A percentile compares a stretch with the other conserved stretches of the same genome.
Conservation (phyloP, 495 filamentous ascomycete genomes). For the Hypoxylon rickii region DNA sequence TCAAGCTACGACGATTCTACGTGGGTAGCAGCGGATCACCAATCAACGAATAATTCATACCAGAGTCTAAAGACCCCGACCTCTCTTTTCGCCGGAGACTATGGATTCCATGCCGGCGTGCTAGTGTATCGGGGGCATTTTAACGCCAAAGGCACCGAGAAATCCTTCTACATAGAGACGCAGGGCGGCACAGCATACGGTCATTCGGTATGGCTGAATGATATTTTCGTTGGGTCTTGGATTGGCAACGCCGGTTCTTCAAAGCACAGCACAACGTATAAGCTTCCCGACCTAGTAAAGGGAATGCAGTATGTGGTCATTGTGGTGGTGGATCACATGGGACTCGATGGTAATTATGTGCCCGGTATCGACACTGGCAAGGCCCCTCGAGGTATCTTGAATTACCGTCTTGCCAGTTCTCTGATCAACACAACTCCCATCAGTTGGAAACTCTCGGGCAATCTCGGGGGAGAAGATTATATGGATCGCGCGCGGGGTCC, state of each 20-base stretch:
- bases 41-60: slow-evolving; percentile 60
- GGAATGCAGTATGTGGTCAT: slow-evolving; percentile 67
- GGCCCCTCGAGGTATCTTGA: slow-evolving; percentile 68
- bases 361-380: slow-evolving; percentile 69
- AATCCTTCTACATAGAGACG: slow-evolving; percentile 56
- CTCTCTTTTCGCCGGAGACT: slow-evolving; percentile 71
- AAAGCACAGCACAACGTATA: slow-evolving; percentile 63
- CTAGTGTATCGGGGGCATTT: slow-evolving; percentile 77
- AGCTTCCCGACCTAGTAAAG: slow-evolving; percentile 49
- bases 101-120: slow-evolving; percentile 72
- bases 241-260: slow-evolving; percentile 50
- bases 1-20: slow-evolving; percentile 66
- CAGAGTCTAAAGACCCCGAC: slow-evolving; percentile 61
- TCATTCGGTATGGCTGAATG: slow-evolving; percentile 60
- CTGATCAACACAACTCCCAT: slow-evolving; percentile 50
- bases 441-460: slow-evolving; percentile 77
- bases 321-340: slow-evolving; percentile 74
- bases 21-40: slow-evolving; percentile 63
- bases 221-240: slow-evolving; percentile 60
- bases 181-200: slow-evolving; percentile 68
- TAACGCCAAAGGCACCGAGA: slow-evolving; percentile 65
- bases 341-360: slow-evolving; percentile 64
- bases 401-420: slow-evolving; percentile 56
- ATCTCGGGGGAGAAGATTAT: slow-evolving; percentile 77
- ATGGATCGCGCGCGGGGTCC: slow-evolving; percentile 68